Percentiles rank a stretch among this genome's conserved stretches.
Conservation (phyloP, 2,329 filamentous ascomycete species). For the Nothopassalora personata region DNA sequence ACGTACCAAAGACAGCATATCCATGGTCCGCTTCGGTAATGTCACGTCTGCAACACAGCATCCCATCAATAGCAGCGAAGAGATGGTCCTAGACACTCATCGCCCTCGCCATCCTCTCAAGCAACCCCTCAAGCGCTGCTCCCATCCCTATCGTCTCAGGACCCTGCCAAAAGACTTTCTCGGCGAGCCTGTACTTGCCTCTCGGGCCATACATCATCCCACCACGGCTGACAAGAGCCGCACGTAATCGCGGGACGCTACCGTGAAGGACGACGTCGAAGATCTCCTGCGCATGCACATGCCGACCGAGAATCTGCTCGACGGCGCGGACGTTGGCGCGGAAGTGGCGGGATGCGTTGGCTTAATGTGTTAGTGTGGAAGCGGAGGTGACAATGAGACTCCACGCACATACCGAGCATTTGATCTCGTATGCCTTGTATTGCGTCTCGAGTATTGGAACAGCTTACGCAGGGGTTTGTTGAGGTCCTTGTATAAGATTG, state of each 20-base stretch:
- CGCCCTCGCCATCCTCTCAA: not conserved
- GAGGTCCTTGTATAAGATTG: not conserved
- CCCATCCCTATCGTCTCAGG: not conserved
- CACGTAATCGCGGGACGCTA: not conserved
- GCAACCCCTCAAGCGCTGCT: not conserved
- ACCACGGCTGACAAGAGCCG: not conserved
- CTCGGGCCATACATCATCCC: not conserved
- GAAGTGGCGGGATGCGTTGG: not conserved
- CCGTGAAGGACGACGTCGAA: not conserved
- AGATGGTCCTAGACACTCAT: not conserved
- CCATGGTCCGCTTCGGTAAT: too few species aligned
- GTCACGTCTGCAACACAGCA: too few species aligned
- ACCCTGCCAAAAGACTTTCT: not conserved
- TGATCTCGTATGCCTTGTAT: not conserved
- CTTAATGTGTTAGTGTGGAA: not conserved
- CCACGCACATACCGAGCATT: not conserved
- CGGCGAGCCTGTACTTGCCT: not conserved
- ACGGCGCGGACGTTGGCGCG: not conserved
- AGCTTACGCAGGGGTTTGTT: too few species aligned
- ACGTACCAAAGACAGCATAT: too few species aligned
- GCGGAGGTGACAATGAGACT: not conserved
- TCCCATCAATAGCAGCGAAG: not conserved
- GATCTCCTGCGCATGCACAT: not conserved
- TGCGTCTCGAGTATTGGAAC: not conserved
- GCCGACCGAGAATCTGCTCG: not conserved